Base-by-base conservation (phyloP, 2,329 filamentous ascomycete species). In the Fusarium palustre region DNA sequence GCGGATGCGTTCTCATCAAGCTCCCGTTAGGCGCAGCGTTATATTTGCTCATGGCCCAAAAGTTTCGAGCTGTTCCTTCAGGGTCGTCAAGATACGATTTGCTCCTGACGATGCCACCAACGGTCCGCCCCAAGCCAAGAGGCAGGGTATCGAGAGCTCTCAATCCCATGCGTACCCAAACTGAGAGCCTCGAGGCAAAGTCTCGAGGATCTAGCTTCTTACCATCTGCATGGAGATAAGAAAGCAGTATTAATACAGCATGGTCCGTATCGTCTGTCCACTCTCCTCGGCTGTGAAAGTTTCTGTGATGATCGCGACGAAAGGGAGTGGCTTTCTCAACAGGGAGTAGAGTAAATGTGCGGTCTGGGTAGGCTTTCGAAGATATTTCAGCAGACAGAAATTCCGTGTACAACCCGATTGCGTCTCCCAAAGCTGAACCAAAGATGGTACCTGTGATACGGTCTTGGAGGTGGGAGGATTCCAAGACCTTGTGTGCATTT, bases 251-350 rank as follows among this genome's bases (percentile, higher is more conserved):
- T 1, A 86, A 74, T 22, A 86, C 76, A 5, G 84, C 81, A 73
- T 87, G 84, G 65, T 87, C 85, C 0, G 85, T 87, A 72, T 87
- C 85, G 62, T 87, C 85, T 0, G 85, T 87, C 85, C 84, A 87
- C 41, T 82, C 80, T 25, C 81, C 79, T 1, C 77, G 70, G 5
- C 74, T 70, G 36, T 83, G 81, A 30, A 81, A 80, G 53, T 79
- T 77, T 49, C 84, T 78, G 67, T 86, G 84, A 7, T 74, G 68
- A 67, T 86, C 84, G n/a, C 77, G 74, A 20, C 79, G 75, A 63
- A 81, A 81, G 1, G 80, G 78, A 1, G 84, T 85, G 0, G 78
- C 77, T 11, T 76, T 59, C 3, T 78, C 77, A 7, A 53, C 24
- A 4, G 79, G 78, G 3, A 73, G 60, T 2, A 86, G 77, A 5